Conservation (phyloP, 208 protist genomes). For the Herpetomonas muscarum region DNA sequence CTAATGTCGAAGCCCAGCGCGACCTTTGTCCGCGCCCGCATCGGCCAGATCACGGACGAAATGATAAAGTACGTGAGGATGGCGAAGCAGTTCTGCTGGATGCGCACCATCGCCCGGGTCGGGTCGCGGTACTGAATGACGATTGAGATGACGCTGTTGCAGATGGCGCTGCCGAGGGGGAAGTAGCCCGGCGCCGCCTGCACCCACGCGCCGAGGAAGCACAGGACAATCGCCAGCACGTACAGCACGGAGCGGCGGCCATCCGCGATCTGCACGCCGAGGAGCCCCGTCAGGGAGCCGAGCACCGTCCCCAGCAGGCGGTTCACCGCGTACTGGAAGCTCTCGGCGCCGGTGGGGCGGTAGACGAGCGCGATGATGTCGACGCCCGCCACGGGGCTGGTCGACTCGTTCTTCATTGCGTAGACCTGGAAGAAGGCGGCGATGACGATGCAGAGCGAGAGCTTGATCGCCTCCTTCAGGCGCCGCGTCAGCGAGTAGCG, state of each 20-base stretch:
- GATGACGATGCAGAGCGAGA: conserved; percentile 63
- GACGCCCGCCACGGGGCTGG: conserved; percentile 62
- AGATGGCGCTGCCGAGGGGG: conserved; percentile 66
- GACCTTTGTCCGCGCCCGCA: conserved; percentile 65
- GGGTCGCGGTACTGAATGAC: conserved; percentile 61
- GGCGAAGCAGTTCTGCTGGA: conserved; percentile 87
- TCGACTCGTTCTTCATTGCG: conserved; percentile 43
- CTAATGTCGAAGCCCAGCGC: conserved; percentile 63
- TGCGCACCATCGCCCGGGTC: conserved; percentile 67
- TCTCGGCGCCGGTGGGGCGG: conserved; percentile 69
- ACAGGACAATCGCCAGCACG: conserved; percentile 47
- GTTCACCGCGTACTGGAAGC: conserved; percentile 76
- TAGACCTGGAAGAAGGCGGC: conserved; percentile 78
- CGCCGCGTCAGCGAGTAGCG: conserved; percentile 66
- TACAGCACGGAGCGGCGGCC: conserved; percentile 55
- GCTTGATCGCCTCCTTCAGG: conserved; percentile 82
- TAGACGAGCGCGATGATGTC: conserved; percentile 84
- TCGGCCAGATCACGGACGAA: conserved; percentile 75
- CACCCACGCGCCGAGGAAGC: conserved; percentile 72
- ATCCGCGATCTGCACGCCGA: conserved; percentile 65
- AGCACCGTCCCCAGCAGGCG: conserved; percentile 83
- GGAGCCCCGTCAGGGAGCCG: conserved; percentile 57
- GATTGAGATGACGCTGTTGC: conserved; percentile 79
- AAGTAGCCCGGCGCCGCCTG: conserved; percentile 55
- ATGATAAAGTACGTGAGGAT: conserved; percentile 86